Evolutionary conservation across 768 basidiomycete species (phyloP).

Genomic region (Kwoniella botswanensis): DNA sequence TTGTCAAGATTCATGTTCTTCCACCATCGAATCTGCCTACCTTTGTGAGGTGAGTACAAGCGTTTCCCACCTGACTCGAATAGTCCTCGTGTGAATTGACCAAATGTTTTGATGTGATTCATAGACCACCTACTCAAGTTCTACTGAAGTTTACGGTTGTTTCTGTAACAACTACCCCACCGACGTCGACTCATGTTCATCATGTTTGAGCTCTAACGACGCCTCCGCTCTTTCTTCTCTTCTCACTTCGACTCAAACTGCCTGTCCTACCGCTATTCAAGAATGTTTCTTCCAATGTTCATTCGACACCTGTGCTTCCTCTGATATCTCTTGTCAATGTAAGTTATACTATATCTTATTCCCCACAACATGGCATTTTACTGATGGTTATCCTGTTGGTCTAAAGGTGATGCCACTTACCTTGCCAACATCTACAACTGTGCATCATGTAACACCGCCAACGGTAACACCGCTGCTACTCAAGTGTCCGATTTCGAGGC

Average conservation of each 20-base stretch:
- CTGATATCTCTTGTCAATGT: slow-evolving; percentile 57
- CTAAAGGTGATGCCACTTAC: slow-evolving; percentile 42
- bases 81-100: background rate
- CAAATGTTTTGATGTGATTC: background rate
- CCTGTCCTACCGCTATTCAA: slow-evolving; percentile 36
- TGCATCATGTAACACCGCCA: slow-evolving; percentile 56
- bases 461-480: slow-evolving; percentile 55
- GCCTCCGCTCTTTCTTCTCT: slow-evolving; percentile 39
- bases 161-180: slow-evolving; percentile 54
- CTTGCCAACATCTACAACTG: slow-evolving; percentile 57
- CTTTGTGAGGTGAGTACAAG: slow-evolving; percentile 47
- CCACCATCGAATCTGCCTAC: slow-evolving; percentile 45
- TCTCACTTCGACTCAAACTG: slow-evolving; percentile 40
- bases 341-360: slow-evolving; percentile 2
- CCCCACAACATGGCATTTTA: background rate
- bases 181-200: slow-evolving; percentile 49
- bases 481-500: slow-evolving; percentile 51
- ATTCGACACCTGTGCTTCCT: slow-evolving; percentile 47
- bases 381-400: background rate
- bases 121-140: slow-evolving; percentile 19
- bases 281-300: slow-evolving; percentile 53
- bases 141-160: slow-evolving; percentile 52
- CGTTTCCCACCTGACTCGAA: background rate
- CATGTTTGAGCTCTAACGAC: slow-evolving; percentile 51
- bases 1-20: slow-evolving; percentile 45